A percentile compares a stretch with the other conserved stretches of the same genome.
phyloP scores from a whole-genome alignment of 371 early-diverging fungal species.

The Syncephalastrum contaminatum region DNA sequence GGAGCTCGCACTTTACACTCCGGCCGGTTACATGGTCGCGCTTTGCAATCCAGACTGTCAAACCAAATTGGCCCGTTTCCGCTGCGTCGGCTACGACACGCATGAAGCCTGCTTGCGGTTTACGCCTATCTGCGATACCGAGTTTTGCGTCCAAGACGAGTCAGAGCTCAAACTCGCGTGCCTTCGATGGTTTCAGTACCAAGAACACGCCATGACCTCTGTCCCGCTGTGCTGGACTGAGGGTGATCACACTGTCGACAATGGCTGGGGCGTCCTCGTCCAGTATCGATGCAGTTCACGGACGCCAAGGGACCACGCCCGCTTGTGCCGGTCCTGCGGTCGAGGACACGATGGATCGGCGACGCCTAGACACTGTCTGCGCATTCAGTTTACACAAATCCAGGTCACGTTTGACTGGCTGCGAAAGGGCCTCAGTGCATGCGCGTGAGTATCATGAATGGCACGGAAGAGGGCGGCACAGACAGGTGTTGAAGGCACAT shows the following conservation, averaged over 20 bases:
- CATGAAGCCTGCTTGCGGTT: constrained; percentile 3
- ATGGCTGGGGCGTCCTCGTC: not conserved
- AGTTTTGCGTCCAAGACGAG: no score
- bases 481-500: constrained; percentile 12
- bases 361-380: not conserved
- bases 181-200: no score
- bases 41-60: constrained; percentile 7
- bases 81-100: constrained; percentile 12
- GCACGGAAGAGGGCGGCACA: constrained; percentile 6
- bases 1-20: constrained; percentile 10
- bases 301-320: constrained; percentile 10
- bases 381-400: not conserved
- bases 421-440: constrained; percentile 8
- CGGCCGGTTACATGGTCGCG: constrained; percentile 12
- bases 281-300: constrained; percentile 5
- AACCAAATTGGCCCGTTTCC: constrained; percentile 8
- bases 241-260: not conserved
- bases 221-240: no score
- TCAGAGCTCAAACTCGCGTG: no score
- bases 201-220: no score
- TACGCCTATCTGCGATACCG: not conserved
- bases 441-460: constrained; percentile 7
- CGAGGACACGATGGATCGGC: constrained; percentile 3
- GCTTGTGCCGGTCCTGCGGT: not conserved
- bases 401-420: constrained; percentile 13